Conservation (phyloP, 139 green algal species). For the Volvox africanus region DNA sequence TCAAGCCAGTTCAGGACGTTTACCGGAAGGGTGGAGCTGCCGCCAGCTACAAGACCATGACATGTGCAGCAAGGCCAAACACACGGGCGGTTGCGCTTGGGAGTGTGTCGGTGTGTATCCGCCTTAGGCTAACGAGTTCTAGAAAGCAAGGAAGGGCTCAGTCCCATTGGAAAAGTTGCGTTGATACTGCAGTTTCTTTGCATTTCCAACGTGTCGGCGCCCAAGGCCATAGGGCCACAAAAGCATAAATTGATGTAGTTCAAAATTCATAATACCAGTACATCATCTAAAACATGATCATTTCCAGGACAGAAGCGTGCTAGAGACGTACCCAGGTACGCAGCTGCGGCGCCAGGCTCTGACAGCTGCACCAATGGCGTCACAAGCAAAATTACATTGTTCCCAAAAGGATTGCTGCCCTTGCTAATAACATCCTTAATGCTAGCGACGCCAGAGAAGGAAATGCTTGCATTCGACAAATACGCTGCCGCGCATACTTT, state of each 20-base stretch:
- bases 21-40: neutral
- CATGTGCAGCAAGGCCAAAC: too few species aligned
- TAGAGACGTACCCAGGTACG: constrained; percentile 64
- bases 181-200: neutral
- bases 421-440: constrained; percentile 44
- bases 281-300: neutral
- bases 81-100: too few species aligned
- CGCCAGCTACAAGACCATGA: neutral
- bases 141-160: too few species aligned
- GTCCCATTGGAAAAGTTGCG: too few species aligned
- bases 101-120: too few species aligned
- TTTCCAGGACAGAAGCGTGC: neutral
- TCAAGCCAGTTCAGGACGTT: constrained; percentile 70
- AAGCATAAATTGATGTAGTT: neutral
- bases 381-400: constrained; percentile 52
- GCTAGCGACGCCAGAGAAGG: neutral
- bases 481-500: constrained; percentile 64
- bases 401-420: constrained; percentile 49
- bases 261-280: neutral
- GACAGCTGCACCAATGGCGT: constrained; percentile 56
- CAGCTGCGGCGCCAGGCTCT: constrained; percentile 74
- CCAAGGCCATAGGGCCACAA: neutral
- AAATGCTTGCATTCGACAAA: constrained; percentile 21
- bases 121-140: too few species aligned
- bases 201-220: neutral